Conservation (phyloP, 257 asterid genomes). For the Penstemon eatonii region DNA sequence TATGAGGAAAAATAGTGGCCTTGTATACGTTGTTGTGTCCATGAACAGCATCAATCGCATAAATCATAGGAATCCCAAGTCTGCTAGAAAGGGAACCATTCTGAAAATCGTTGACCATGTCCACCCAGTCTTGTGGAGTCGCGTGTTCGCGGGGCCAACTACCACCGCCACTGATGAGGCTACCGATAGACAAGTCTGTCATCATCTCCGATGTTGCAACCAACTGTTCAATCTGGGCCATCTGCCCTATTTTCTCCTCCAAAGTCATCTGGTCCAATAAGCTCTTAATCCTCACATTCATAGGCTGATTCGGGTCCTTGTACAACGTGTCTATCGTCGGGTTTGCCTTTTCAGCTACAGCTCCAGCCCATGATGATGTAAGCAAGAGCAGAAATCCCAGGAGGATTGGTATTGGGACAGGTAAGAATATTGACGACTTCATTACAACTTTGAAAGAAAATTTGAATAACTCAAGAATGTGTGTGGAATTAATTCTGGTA, state of each 20-base stretch:
- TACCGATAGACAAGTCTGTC: slow-evolving; percentile 33
- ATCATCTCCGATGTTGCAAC: slow-evolving; percentile 31
- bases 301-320: slow-evolving; percentile 37
- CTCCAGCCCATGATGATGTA: background rate
- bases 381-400: slow-evolving; percentile 27
- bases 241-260: slow-evolving; percentile 46
- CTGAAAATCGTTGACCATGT: too few relatives aligned
- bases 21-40: too few relatives aligned
- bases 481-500: too few relatives aligned
- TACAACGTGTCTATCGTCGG: slow-evolving; percentile 22
- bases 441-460: too few relatives aligned
- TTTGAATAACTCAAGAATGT: too few relatives aligned
- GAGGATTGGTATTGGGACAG: background rate
- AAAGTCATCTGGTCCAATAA: slow-evolving; percentile 42
- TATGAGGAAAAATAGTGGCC: too few relatives aligned
- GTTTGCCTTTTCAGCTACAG: slow-evolving; percentile 1
- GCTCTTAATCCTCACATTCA: slow-evolving; percentile 23
- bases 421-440: background rate
- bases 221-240: slow-evolving; percentile 39
- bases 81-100: too few relatives aligned
- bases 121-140: too few relatives aligned
- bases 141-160: too few relatives aligned
- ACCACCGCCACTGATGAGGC: slow-evolving; percentile 35
- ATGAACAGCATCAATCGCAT: too few relatives aligned
- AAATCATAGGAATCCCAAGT: too few relatives aligned